These are phyloP conservation scores for Candida wancherniae DNA, from an alignment of 805 yeast genomes.

Conservation along the genomic window DNA sequence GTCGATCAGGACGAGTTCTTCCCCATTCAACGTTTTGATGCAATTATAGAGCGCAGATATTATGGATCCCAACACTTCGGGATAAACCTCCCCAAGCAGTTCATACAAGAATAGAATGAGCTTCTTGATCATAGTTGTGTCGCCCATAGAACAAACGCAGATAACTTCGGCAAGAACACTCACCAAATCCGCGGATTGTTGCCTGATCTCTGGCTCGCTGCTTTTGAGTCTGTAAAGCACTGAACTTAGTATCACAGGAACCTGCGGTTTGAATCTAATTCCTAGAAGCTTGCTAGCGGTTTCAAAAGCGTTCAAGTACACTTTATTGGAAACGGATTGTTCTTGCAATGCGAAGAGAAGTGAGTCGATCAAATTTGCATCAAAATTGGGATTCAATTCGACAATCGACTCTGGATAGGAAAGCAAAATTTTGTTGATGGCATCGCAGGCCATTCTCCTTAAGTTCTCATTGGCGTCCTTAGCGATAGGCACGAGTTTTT, in stretches of 20 bases:
- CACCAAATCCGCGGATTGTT: constrained; percentile 79
- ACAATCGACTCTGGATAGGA: constrained; percentile 26
- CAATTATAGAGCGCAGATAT: constrained; percentile 66
- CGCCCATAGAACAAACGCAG: constrained; percentile 49
- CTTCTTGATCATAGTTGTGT: constrained; percentile 58
- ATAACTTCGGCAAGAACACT: constrained; percentile 62
- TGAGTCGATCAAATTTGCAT: constrained; percentile 72
- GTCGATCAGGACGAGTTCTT: constrained; percentile 44
- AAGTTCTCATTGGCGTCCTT: constrained; percentile 82
- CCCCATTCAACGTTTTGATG: constrained; percentile 54
- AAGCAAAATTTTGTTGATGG: constrained; percentile 55
- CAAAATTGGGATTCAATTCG: constrained; percentile 60
- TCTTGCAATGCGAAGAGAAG: constrained; percentile 76
- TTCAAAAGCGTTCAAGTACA: constrained; percentile 60
- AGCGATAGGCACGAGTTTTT: constrained; percentile 50
- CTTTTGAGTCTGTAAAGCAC: constrained; percentile 69
- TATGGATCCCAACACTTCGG: constrained; percentile 87
- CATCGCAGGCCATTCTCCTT: constrained; percentile 71
- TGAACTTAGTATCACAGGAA: constrained; percentile 68
- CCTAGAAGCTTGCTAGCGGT: constrained; percentile 60
- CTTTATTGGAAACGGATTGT: constrained; percentile 54
- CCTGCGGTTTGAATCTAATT: constrained; percentile 59
- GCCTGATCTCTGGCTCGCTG: constrained; percentile 66
- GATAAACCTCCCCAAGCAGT: constrained; percentile 89
- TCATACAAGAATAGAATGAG: constrained; percentile 78